Evolutionary conservation across 2,329 filamentous ascomycete species (phyloP), one percentile per base, ranked within the genome.

Genomic region (Lasiodiplodia hormozganensis): DNA sequence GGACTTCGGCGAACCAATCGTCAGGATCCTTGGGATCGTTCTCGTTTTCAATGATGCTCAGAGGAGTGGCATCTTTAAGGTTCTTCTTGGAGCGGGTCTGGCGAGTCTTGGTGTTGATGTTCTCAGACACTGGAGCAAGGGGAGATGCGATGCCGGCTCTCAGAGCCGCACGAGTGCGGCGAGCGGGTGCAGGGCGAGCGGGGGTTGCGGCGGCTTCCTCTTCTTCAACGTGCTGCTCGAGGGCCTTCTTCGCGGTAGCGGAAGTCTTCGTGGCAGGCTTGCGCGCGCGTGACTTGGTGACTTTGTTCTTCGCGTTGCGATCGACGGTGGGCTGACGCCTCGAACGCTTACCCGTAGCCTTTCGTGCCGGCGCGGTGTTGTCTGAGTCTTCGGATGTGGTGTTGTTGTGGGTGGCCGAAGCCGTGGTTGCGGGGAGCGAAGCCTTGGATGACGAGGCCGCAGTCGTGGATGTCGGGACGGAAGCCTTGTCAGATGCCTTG

Each of bases 261-360:
- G 49, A n/a, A 21, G 28, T 14, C 31, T 67, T 67, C 12, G 40
- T 38, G 43, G 40, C 16, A n/a, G 51, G 14, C 38, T 66, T 66
- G 31, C 60, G 60, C 2, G 60, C 18, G 21, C 54, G 53, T 10
- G 65, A 18, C 40, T 67, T 67, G 21, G 65, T 67, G 38, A 67
- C 65, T 31, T 58, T 66, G 52, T 43, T 64, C 47, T 52, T 52
- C n/a, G 58, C 34, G 56, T 60, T 62, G 14, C 58, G 40, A 36
- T 62, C 58, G 3, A 62, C 58, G 43, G 58, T n/a, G 6, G 47
- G 43, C 31, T 64, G 60, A 31, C 60, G 60, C 47, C 18, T 64
- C 10, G 58, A 21, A 18, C 58, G 58, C 28, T 25, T 51, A 16
- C 51, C 51, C 21, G 31, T 40, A 8, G 36, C 12, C 34, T 62